phyloP scores from a whole-genome alignment of 495 filamentous ascomycete genomes.

The Talaromyces thailandensis region DNA sequence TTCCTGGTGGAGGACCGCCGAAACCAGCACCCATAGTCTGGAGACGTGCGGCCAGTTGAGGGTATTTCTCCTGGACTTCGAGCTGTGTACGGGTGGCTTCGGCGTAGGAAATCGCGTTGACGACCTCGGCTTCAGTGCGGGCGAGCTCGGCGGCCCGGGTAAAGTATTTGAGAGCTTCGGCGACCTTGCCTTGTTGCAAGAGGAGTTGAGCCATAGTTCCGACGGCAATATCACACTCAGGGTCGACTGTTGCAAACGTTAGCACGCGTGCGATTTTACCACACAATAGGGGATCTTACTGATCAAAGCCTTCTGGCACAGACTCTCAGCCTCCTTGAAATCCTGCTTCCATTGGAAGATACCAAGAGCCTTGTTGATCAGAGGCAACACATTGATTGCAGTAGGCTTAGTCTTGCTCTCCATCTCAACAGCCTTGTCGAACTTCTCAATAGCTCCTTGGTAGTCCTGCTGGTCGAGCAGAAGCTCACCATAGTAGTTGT shows the following conservation, averaged over 20 bases:
- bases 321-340: constrained; percentile 85
- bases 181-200: constrained; percentile 94
- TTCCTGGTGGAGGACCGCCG: constrained; percentile 21
- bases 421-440: constrained; percentile 95
- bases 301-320: constrained; percentile 95
- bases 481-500: constrained; percentile 99
- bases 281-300: constrained; percentile 47
- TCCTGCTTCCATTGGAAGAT: constrained; percentile 98
- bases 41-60: constrained; percentile 78
- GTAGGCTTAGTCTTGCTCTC: constrained; percentile 88
- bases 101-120: constrained; percentile 94
- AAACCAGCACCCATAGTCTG: constrained; percentile 58
- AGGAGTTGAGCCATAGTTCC: constrained; percentile 99
- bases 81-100: constrained; percentile 96
- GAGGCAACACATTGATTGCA: constrained; percentile 91
- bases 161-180: constrained; percentile 92
- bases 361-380: constrained; percentile 97
- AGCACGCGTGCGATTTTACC: too few species aligned
- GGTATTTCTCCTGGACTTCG: constrained; percentile 96
- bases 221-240: constrained; percentile 97
- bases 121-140: constrained; percentile 89
- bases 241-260: constrained; percentile 64
- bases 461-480: constrained; percentile 94
- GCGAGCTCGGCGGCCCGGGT: constrained; percentile 91
- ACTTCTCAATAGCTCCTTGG: constrained; percentile 93